Evolutionary conservation across 352 stramenopile genomes (phyloP).

Genomic region (Pythium folliculosum): DNA sequence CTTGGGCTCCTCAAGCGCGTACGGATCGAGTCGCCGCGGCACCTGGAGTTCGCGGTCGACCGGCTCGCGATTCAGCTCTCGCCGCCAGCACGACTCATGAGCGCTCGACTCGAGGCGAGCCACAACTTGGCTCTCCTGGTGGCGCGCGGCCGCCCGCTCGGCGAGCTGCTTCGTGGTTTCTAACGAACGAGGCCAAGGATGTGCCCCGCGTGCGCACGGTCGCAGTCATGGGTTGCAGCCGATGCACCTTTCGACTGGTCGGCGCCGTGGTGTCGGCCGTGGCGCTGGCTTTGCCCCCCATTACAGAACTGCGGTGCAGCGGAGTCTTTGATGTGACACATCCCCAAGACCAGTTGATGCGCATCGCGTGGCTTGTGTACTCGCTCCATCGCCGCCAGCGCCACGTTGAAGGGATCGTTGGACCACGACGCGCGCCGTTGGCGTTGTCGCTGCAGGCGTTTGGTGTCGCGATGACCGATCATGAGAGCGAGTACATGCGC

Average conservation of each 20-base stretch:
- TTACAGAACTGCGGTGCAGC: neutral
- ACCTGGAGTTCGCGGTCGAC: too few species aligned
- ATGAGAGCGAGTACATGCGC: neutral
- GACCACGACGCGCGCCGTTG: neutral
- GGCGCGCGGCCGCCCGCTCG: too few species aligned
- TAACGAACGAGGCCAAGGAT: too few species aligned
- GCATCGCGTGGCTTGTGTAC: neutral
- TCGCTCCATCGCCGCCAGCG: neutral
- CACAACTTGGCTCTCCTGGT: too few species aligned
- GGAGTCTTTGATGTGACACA: neutral
- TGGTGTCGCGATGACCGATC: neutral
- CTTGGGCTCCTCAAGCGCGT: too few species aligned
- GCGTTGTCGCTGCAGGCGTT: neutral
- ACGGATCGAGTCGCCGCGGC: too few species aligned
- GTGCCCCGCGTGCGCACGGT: too few species aligned
- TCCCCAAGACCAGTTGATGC: neutral
- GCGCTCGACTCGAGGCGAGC: too few species aligned
- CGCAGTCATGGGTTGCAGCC: too few species aligned
- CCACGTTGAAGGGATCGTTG: neutral
- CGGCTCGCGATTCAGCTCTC: too few species aligned
- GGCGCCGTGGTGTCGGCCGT: neutral
- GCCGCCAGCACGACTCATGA: too few species aligned
- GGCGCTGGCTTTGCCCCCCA: neutral
- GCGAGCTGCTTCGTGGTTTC: too few species aligned
- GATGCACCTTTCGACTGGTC: neutral